A percentile compares a stretch with the other conserved stretches of the same genome.
These are phyloP conservation scores for Marasmius fiardii DNA, from an alignment of 1,284 basidiomycete genomes.

Conservation along the genomic window DNA sequence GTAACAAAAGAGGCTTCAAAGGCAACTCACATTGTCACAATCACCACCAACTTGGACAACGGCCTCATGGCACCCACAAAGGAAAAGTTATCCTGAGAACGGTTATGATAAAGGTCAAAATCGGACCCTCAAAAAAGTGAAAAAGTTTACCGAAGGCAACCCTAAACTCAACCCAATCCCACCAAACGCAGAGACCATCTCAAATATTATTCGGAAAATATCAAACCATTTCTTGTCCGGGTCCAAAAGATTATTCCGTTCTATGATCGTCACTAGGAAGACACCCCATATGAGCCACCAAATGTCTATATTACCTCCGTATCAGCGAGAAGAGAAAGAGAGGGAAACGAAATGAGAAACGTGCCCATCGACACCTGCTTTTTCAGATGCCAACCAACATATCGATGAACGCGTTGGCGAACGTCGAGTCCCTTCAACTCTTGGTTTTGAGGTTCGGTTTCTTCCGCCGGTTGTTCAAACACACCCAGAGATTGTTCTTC, in stretches of 20 bases:
- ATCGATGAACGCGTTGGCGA: slow-evolving; percentile 43
- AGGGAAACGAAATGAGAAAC: slow-evolving; percentile 7
- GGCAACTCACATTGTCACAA: slow-evolving; percentile 60
- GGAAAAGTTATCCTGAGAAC: slow-evolving; percentile 52
- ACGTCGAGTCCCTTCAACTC: slow-evolving; percentile 34
- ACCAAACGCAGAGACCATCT: slow-evolving; percentile 65
- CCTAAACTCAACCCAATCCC: slow-evolving; percentile 77
- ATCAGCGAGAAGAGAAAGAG: background rate
- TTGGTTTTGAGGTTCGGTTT: slow-evolving; percentile 40
- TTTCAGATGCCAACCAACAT: slow-evolving; percentile 55
- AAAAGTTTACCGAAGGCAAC: slow-evolving; percentile 44
- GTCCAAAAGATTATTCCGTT: slow-evolving; percentile 57
- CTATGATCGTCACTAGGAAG: slow-evolving; percentile 66
- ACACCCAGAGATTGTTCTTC: slow-evolving; percentile 71
- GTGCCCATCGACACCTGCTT: slow-evolving; percentile 55
- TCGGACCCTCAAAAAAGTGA: background rate
- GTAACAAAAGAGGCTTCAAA: background rate
- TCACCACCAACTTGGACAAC: slow-evolving; percentile 73
- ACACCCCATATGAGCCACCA: slow-evolving; percentile 63
- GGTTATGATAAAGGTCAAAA: background rate
- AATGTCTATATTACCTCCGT: slow-evolving; percentile 40
- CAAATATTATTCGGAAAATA: slow-evolving; percentile 60
- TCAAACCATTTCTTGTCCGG: slow-evolving; percentile 62
- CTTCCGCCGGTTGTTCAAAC: slow-evolving; percentile 51
- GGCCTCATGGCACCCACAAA: slow-evolving; percentile 63